These are phyloP conservation scores for Bipolaris gigantea DNA, from an alignment of 2,329 filamentous ascomycete species.

Conservation along the genomic window DNA sequence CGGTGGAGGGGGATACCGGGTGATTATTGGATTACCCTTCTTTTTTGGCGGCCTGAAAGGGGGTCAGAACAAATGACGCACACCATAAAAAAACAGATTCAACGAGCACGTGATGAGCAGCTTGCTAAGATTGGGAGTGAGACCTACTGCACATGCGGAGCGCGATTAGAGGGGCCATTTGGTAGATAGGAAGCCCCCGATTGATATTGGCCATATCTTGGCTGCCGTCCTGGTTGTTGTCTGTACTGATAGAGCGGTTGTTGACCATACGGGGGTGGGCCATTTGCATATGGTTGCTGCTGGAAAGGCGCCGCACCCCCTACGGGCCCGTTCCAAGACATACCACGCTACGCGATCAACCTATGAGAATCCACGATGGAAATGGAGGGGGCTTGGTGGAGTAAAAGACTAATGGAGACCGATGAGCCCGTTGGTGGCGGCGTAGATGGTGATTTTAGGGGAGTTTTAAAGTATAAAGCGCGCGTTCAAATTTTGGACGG, in stretches of 20 bases:
- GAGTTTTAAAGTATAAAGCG: slow-evolving; percentile 21
- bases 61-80: slow-evolving; percentile 19
- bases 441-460: slow-evolving; percentile 10
- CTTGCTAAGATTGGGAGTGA: neutral
- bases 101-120: slow-evolving; percentile 1
- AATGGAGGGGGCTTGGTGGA: neutral
- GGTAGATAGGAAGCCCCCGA: slow-evolving; percentile 28
- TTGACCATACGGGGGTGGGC: slow-evolving; percentile 32
- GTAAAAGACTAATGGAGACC: neutral
- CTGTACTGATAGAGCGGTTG: slow-evolving; percentile 37
- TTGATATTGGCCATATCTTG: slow-evolving; percentile 37
- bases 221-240: slow-evolving; percentile 35
- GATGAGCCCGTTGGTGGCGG: slow-evolving; percentile 7
- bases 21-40: slow-evolving; percentile 54
- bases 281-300: slow-evolving; percentile 34
- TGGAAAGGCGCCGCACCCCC: slow-evolving; percentile 40
- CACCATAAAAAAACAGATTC: neutral
- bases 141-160: slow-evolving; percentile 41
- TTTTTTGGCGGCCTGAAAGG: slow-evolving; percentile 44
- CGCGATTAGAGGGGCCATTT: slow-evolving; percentile 25
- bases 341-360: slow-evolving; percentile 17
- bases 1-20: slow-evolving; percentile 54
- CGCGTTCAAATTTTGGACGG: slow-evolving; percentile 30
- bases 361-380: slow-evolving; percentile 5
- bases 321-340: slow-evolving; percentile 44